Evolutionary conservation across 306 rosid species (phyloP), one percentile per base, ranked within the genome.

Genomic region (Cucumis hystrix): DNA sequence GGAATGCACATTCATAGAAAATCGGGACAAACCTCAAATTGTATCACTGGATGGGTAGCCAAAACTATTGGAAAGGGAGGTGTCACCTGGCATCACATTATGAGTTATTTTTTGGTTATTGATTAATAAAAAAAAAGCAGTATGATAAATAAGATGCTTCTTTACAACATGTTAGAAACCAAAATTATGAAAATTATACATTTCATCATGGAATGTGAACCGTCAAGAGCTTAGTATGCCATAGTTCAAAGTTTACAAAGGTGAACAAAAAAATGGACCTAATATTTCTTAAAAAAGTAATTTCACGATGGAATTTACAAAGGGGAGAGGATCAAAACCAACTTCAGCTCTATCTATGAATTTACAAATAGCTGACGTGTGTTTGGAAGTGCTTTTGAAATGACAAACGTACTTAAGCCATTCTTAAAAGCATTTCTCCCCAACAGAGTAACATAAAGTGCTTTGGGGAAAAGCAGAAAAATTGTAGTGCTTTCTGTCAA

Each of bases 21-120:
- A 60, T 45, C 35, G 55, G 40, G 54, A 47, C 79, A 70, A 79
- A 87, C 98, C 98, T 89, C 98, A 79, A 94, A 94, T 81, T 94
- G 96, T 82, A 94, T 81, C 51, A 87, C 72, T 28, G 97, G 98
- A 81, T 90, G 85, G 47, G 96, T 87, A 79, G 93, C 90, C 75
- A 91, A 85, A 75, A 88, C 73, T 56, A 88, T 79, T 25, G 98
- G 97, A 86, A 88, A 90, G 30, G 95, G 86, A 76, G 97, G 96
- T 74, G 98, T 94, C 80, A 91, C 97, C 98, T 94, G 81, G 87
- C 83, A 79, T 74, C 68, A 84, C 78, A 79, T 75, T 74, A 65
- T 7, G 81, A n/a, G 80, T 87, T 83, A 87, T 85, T 58, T 40
- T 52, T 60, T 54, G 9, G 62, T 51, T 76, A 21, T 5, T 30